These are phyloP conservation scores for Ambrosia artemisiifolia DNA, from an alignment of 129 eudicot genomes.

Conservation along the genomic window DNA sequence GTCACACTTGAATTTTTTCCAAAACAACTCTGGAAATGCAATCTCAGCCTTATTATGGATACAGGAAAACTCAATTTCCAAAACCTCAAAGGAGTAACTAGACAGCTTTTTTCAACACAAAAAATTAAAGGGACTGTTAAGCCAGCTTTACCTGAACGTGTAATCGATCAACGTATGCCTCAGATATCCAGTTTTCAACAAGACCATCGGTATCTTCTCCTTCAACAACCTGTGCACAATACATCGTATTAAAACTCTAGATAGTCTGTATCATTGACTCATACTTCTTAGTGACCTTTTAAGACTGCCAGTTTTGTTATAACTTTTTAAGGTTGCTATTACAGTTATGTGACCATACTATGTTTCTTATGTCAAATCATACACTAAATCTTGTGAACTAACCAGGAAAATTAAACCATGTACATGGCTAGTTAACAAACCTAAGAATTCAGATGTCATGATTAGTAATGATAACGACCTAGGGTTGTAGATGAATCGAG, in stretches of 20 bases:
- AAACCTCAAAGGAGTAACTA: neutral
- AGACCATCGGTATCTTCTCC: conserved; percentile 80
- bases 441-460: too few species aligned
- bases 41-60: neutral
- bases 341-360: too few species aligned
- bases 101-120: neutral
- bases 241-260: neutral
- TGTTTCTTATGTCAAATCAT: too few species aligned
- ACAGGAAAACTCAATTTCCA: neutral
- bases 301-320: neutral
- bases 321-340: neutral
- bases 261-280: neutral
- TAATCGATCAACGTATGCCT: conserved; percentile 72
- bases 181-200: conserved; percentile 75
- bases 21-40: neutral
- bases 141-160: conserved; percentile 62
- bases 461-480: too few species aligned
- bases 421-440: too few species aligned
- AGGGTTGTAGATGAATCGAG: too few species aligned
- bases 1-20: neutral
- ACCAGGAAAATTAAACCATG: too few species aligned
- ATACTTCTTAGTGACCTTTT: neutral
- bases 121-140: neutral
- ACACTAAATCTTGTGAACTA: too few species aligned
- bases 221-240: conserved; percentile 71